Evolutionary conservation across 257 asterid species (phyloP).

Genomic region (Scutellaria baicalensis): DNA sequence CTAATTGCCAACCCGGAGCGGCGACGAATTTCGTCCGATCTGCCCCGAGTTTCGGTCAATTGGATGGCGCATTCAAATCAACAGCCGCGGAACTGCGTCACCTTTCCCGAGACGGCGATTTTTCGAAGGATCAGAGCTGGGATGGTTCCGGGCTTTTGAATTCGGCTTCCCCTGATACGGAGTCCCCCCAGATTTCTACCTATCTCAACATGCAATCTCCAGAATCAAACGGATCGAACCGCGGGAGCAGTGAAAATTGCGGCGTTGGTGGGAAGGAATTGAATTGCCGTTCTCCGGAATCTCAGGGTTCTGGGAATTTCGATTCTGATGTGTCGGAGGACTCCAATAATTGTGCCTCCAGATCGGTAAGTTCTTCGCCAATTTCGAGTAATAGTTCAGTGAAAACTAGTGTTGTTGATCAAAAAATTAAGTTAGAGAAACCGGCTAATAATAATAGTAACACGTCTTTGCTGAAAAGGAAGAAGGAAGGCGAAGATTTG

Average conservation of each 20-base stretch:
- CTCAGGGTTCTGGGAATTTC: constrained; percentile 54
- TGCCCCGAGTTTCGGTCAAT: constrained; percentile 15
- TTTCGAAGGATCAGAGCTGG: constrained; percentile 33
- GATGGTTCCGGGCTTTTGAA: constrained; percentile 44
- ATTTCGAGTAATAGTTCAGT: constrained; percentile 35
- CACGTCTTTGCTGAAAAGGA: constrained; percentile 55
- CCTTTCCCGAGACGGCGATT: constrained; percentile 20
- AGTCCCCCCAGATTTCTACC: constrained; percentile 38
- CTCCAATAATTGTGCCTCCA: constrained; percentile 30
- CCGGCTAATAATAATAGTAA: constrained; percentile 16
- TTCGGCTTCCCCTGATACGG: constrained; percentile 34
- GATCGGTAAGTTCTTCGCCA: constrained; percentile 63
- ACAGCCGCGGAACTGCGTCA: constrained; percentile 44
- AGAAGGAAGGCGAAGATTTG: constrained; percentile 45
- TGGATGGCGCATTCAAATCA: constrained; percentile 44
- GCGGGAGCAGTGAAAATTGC: constrained; percentile 21
- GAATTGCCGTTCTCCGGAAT: constrained; percentile 62
- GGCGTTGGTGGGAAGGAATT: constrained; percentile 36
- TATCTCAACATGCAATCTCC: constrained; percentile 70
- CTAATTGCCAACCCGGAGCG: constrained; percentile 21
- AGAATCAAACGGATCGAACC: constrained; percentile 71
- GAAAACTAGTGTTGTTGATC: constrained; percentile 45
- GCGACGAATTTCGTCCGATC: constrained; percentile 27
- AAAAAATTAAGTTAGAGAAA: constrained; percentile 48
- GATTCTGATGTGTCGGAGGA: constrained; percentile 48